A percentile compares a stretch with the other conserved stretches of the same genome.
Evolutionary conservation across 2,329 filamentous ascomycete genomes (phyloP).

Genomic region (Coniochaeta sp.): DNA sequence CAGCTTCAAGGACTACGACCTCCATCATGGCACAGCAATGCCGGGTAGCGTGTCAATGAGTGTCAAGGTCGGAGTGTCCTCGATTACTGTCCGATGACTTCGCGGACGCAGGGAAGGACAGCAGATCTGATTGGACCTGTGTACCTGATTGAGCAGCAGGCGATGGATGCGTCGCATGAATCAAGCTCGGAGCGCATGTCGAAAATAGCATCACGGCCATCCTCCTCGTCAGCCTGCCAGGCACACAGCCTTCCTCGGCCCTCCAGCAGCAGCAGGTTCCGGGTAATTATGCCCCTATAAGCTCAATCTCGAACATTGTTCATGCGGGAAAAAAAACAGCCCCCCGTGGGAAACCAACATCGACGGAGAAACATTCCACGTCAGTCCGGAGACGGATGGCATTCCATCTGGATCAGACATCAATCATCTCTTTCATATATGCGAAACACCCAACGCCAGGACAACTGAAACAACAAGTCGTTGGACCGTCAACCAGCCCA

Average conservation of each 20-base stretch:
- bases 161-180: not conserved
- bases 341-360: not conserved
- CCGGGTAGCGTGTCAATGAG: not conserved
- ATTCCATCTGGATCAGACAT: no score
- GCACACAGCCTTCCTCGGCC: not conserved
- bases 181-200: not conserved
- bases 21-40: not conserved
- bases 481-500: not conserved
- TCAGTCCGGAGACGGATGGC: not conserved
- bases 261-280: not conserved
- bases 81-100: no score
- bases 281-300: not conserved
- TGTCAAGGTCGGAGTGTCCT: not conserved
- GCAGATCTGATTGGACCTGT: not conserved
- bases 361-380: not conserved
- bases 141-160: not conserved
- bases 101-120: not conserved
- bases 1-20: no score
- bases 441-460: no score
- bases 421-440: no score
- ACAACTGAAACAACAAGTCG: no score
- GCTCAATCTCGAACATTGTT: not conserved
- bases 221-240: not conserved
- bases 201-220: not conserved
- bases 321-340: slow-evolving; percentile 1